Conservation (phyloP, 305 asterid species). For the Fraxinus platypoda region DNA sequence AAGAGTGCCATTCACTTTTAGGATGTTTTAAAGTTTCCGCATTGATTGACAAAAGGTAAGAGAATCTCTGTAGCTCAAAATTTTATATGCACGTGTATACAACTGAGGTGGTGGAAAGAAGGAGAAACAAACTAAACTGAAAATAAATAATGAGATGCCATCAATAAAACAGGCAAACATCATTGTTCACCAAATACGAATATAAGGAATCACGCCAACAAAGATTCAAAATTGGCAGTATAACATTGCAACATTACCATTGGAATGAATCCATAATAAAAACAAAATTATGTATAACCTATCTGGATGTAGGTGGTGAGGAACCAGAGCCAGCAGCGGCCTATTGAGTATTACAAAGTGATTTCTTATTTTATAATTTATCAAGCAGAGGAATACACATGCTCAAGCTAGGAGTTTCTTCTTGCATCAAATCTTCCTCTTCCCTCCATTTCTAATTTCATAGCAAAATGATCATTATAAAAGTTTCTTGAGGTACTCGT, state of each 20-base stretch:
- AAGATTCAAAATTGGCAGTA: neutral
- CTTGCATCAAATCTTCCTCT: neutral
- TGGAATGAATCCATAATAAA: neutral
- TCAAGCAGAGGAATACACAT: neutral
- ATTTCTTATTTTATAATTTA: neutral
- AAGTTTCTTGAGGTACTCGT: neutral
- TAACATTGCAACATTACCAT: neutral
- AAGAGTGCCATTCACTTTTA: neutral
- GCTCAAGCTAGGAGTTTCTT: neutral
- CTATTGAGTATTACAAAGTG: neutral
- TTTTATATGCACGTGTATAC: neutral
- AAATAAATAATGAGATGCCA: conserved; percentile 2
- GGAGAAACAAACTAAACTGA: neutral
- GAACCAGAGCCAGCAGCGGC: no score
- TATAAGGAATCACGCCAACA: neutral
- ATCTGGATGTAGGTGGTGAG: neutral
- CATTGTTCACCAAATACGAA: neutral
- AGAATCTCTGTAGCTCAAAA: neutral
- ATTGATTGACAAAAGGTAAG: neutral
- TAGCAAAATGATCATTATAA: neutral
- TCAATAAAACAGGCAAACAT: neutral
- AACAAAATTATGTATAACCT: neutral
- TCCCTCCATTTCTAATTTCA: neutral
- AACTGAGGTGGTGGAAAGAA: conserved; percentile 2
- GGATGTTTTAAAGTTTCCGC: neutral